Conservation (phyloP, 306 rosid species). For the Gleditsia sinensis region DNA sequence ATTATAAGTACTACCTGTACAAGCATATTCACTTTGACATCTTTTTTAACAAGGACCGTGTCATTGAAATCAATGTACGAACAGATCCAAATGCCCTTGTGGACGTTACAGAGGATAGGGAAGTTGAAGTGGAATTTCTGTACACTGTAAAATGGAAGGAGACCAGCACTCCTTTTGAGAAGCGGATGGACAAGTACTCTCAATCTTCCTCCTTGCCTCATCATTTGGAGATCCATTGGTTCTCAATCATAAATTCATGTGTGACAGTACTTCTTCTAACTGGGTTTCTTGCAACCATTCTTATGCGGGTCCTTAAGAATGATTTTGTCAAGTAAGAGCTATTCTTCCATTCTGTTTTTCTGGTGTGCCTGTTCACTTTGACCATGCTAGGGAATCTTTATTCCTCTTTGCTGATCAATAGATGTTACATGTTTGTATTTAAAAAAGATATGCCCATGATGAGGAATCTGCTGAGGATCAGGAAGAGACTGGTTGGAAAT, state of each 20-base stretch:
- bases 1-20: constrained; percentile 56
- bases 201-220: constrained; percentile 65
- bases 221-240: constrained; percentile 77
- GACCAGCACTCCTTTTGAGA: constrained; percentile 53
- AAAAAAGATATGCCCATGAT: constrained; percentile 33
- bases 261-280: constrained; percentile 67
- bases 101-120: constrained; percentile 61
- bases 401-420: neutral
- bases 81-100: constrained; percentile 57
- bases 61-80: constrained; percentile 53
- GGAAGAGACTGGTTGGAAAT: constrained; percentile 44
- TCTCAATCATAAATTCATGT: constrained; percentile 68
- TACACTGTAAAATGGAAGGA: constrained; percentile 69
- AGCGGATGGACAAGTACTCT: constrained; percentile 74
- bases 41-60: constrained; percentile 54
- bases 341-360: neutral
- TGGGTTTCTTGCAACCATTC: constrained; percentile 67
- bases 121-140: constrained; percentile 47
- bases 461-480: constrained; percentile 40
- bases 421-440: neutral
- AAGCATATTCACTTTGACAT: constrained; percentile 66
- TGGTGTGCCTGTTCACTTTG: neutral
- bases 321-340: constrained; percentile 67
- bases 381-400: neutral
- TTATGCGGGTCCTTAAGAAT: constrained; percentile 71